Evolutionary conservation across 2,329 filamentous ascomycete genomes (phyloP).

Genomic region (Epichloe scottii): DNA sequence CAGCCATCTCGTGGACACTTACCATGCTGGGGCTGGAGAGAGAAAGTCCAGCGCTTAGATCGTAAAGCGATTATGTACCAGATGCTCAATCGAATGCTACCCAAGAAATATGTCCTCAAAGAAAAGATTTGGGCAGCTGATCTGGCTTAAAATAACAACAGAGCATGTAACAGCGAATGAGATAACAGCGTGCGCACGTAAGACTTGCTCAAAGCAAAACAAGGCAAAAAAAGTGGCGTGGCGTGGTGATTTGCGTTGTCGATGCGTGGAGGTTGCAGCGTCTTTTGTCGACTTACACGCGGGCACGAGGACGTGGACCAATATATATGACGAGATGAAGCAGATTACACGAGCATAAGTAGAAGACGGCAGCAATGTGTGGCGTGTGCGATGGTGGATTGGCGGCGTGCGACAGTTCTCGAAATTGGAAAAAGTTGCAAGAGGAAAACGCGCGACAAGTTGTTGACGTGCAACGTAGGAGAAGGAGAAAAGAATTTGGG

Average conservation of each 20-base stretch:
- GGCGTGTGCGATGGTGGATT: constrained; percentile 7
- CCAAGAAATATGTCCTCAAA: neutral
- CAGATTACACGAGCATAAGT: neutral
- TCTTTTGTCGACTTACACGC: constrained; percentile 21
- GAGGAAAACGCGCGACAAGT: constrained; percentile 9
- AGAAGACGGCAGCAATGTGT: constrained; percentile 2
- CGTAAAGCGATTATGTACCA: neutral
- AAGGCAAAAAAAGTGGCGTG: constrained; percentile 1
- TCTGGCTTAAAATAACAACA: neutral
- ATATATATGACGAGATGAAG: neutral
- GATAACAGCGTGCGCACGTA: neutral
- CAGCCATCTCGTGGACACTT: neutral
- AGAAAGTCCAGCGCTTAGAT: neutral
- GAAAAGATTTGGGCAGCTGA: neutral
- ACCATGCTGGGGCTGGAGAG: constrained; percentile 6
- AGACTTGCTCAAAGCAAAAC: neutral
- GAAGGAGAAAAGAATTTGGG: constrained; percentile 14
- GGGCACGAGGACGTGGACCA: constrained; percentile 9
- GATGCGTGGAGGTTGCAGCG: constrained; percentile 4
- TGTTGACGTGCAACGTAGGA: constrained; percentile 15
- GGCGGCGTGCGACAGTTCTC: constrained; percentile 5
- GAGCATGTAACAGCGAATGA: neutral
- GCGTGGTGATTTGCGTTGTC: constrained; percentile 1
- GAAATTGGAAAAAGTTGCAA: constrained; percentile 5
- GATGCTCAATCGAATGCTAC: neutral